These are phyloP conservation scores for Cordyceps cicadae DNA, from an alignment of 2,329 filamentous ascomycete species.

Conservation along the genomic window DNA sequence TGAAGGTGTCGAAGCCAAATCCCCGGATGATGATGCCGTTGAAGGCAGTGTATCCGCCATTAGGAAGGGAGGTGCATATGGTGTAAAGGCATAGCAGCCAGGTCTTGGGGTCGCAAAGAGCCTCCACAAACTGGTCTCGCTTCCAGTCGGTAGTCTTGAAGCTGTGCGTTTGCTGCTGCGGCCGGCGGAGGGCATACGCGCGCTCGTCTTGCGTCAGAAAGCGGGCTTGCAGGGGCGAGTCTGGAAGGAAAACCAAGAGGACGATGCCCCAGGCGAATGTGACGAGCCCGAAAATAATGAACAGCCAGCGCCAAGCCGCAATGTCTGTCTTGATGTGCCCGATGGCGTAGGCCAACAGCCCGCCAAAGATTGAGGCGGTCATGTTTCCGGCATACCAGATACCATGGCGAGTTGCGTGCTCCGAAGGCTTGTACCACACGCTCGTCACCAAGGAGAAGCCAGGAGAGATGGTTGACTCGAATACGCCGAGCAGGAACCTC, in stretches of 20 bases:
- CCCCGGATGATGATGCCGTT: conserved; percentile 51
- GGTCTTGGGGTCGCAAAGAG: conserved; percentile 44
- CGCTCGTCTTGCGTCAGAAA: neutral
- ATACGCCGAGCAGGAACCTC: conserved; percentile 26
- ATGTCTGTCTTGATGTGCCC: conserved; percentile 13
- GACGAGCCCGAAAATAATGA: neutral
- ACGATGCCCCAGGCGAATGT: conserved; percentile 6
- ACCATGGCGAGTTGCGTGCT: conserved; percentile 20
- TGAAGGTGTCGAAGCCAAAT: conserved; percentile 47
- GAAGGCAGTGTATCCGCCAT: conserved; percentile 50
- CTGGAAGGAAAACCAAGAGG: conserved; percentile 12
- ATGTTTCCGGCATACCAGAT: conserved; percentile 23
- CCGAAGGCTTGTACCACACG: conserved; percentile 28
- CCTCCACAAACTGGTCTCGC: conserved; percentile 36
- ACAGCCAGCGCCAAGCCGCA: neutral
- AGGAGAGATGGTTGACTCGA: conserved; percentile 24
- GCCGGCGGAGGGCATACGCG: neutral
- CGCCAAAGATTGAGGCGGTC: conserved; percentile 19
- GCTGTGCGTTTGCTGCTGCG: conserved; percentile 6
- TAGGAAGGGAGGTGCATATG: conserved; percentile 49
- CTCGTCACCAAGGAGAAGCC: conserved; percentile 22
- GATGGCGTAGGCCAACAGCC: conserved; percentile 19
- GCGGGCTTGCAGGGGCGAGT: conserved; percentile 15
- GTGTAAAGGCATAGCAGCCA: conserved; percentile 50
- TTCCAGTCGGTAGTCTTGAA: conserved; percentile 39